These are phyloP conservation scores for Colletotrichum sp. DNA, from an alignment of 2,329 filamentous ascomycete species.

Conservation along the genomic window DNA sequence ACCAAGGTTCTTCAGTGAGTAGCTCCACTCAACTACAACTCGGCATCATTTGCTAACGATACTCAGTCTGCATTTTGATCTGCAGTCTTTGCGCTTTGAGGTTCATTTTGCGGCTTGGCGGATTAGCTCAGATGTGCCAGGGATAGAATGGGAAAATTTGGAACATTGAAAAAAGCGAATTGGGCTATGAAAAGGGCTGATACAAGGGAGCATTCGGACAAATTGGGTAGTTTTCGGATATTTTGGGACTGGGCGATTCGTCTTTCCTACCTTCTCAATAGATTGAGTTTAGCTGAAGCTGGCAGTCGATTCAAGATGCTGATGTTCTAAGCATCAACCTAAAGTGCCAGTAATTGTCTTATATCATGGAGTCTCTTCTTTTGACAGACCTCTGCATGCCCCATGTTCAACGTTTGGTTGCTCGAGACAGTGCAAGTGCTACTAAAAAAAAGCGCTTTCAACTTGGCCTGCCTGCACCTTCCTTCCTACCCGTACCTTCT, in stretches of 20 bases:
- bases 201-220: not conserved
- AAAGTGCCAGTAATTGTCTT: too few relatives aligned
- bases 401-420: not conserved
- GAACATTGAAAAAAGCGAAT: too few relatives aligned
- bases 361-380: not conserved
- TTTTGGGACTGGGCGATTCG: not conserved
- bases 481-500: rapidly evolving
- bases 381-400: not conserved
- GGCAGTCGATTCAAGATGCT: rapidly evolving
- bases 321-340: not conserved
- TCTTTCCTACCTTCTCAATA: not conserved
- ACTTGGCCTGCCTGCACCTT: not conserved
- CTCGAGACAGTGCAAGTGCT: not conserved
- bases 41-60: too few relatives aligned
- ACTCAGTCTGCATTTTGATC: too few relatives aligned
- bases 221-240: not conserved
- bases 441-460: rapidly evolving
- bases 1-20: too few relatives aligned
- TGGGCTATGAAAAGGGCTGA: too few relatives aligned
- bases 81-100: too few relatives aligned
- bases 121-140: too few relatives aligned
- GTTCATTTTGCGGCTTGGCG: too few relatives aligned
- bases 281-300: not conserved
- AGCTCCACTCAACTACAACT: too few relatives aligned
- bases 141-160: too few relatives aligned